Percentiles rank a stretch among this genome's conserved stretches.
These are phyloP conservation scores for Apiospora sp. DNA, from an alignment of 2,329 filamentous ascomycete genomes.

Conservation along the genomic window DNA sequence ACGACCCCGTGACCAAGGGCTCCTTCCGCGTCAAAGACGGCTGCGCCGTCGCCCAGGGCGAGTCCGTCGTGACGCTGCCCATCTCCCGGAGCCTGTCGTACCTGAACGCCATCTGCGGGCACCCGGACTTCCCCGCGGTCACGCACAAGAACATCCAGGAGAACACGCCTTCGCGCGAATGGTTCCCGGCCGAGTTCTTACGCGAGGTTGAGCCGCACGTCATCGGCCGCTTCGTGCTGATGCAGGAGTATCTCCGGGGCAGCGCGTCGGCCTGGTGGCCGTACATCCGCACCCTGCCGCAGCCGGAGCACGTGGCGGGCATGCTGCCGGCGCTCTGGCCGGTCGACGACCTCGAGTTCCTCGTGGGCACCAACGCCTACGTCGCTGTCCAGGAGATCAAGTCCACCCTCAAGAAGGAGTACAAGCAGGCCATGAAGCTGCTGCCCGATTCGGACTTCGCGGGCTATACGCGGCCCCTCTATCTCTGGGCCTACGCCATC, in stretches of 20 bases:
- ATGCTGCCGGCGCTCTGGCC: conserved; percentile 73
- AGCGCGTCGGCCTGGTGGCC: conserved; percentile 70
- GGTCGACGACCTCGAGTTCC: conserved; percentile 63
- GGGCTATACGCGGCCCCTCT: conserved; percentile 58
- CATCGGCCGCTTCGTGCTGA: conserved; percentile 71
- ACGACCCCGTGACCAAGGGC: conserved; percentile 58
- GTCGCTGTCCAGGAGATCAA: conserved; percentile 50
- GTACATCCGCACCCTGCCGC: conserved; percentile 72
- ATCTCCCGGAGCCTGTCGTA: conserved; percentile 64
- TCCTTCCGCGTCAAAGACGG: conserved; percentile 60
- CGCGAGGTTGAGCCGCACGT: conserved; percentile 62
- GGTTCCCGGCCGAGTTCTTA: conserved; percentile 61
- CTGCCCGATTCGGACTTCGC: conserved; percentile 42
- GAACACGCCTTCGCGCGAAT: conserved; percentile 26
- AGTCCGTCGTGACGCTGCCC: conserved; percentile 60
- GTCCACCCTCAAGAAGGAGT: conserved; percentile 54
- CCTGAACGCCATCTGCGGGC: conserved; percentile 58
- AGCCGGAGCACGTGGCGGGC: conserved; percentile 57
- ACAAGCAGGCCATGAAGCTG: conserved; percentile 49
- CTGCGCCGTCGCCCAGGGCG: conserved; percentile 43
- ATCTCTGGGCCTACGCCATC: conserved; percentile 70
- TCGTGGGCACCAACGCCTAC: conserved; percentile 47
- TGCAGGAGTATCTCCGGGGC: conserved; percentile 70
- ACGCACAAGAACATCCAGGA: conserved; percentile 27
- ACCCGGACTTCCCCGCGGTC: conserved; percentile 36